Conservation (phyloP, 306 rosid genomes). For the Vigna angularis region DNA sequence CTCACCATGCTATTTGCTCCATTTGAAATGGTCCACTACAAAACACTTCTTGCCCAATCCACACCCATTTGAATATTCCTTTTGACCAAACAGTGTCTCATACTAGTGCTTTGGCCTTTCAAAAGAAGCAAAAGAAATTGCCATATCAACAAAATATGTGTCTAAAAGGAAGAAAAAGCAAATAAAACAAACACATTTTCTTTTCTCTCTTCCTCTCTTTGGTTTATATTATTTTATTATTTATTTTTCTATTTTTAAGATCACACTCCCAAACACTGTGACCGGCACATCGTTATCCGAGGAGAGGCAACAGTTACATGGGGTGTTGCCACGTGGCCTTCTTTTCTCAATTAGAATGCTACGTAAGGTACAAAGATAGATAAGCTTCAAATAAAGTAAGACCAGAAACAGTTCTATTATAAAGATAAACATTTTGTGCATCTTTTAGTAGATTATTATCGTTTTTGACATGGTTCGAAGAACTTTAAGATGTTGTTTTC, state of each 20-base stretch:
- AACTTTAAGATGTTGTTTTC: not conserved
- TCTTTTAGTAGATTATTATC: not conserved
- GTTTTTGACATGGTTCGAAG: not conserved
- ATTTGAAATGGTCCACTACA: conserved; percentile 45
- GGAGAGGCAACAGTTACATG: conserved; percentile 4
- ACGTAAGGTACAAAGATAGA: conserved; percentile 9
- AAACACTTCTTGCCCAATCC: conserved; percentile 49
- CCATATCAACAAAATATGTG: conserved; percentile 13
- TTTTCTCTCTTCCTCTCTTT: not conserved
- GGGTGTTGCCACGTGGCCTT: conserved; percentile 55
- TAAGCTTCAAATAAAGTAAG: conserved; percentile 27
- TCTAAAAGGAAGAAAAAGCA: conserved; percentile 22
- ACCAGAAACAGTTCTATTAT: not conserved
- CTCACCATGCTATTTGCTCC: conserved; percentile 13
- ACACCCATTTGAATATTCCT: conserved; percentile 49
- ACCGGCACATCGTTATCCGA: conserved; percentile 47
- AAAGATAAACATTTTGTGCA: conserved; percentile 1
- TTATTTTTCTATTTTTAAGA: conserved; percentile 22
- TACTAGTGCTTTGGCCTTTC: conserved; percentile 37
- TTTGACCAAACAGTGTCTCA: conserved; percentile 58
- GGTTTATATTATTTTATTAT: not conserved
- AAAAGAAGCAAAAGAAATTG: conserved; percentile 29
- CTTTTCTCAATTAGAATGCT: conserved; percentile 15
- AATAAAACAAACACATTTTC: conserved; percentile 6
- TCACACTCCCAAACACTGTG: conserved; percentile 10